Evolutionary conservation across 345 rosid genomes (phyloP).

Genomic region (Erucastrum elatum): DNA sequence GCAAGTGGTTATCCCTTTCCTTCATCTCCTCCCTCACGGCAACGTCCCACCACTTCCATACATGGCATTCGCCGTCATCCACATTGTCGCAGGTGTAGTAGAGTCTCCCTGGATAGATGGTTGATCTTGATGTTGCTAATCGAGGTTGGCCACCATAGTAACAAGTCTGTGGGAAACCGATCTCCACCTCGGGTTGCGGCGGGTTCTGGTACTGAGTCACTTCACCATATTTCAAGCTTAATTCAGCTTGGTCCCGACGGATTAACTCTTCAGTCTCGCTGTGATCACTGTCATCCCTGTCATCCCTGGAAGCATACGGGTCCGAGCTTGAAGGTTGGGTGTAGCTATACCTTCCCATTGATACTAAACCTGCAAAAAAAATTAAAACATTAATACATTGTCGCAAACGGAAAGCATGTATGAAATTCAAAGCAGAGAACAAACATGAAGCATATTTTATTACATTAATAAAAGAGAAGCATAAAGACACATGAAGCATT

Average conservation of each 20-base stretch:
- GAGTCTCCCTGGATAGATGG: background rate
- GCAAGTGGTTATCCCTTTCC: background rate
- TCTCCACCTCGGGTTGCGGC: background rate
- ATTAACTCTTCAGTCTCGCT: background rate
- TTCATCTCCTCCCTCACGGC: background rate
- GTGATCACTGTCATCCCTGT: background rate
- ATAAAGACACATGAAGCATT: too few species aligned
- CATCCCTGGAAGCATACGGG: background rate
- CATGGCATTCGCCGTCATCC: background rate
- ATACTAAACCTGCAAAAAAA: too few species aligned
- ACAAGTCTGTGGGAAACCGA: background rate
- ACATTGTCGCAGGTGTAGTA: background rate
- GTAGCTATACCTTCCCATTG: background rate
- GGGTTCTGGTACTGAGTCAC: background rate
- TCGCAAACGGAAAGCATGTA: too few species aligned
- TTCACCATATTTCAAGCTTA: background rate
- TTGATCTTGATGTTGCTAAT: background rate
- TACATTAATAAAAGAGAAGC: too few species aligned
- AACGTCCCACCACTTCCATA: background rate
- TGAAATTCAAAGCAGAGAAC: too few species aligned
- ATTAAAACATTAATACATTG: too few species aligned
- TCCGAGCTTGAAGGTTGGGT: background rate
- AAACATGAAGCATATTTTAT: too few species aligned
- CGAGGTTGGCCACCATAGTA: background rate
- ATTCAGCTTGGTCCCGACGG: background rate